phyloP scores from a whole-genome alignment of 495 filamentous ascomycete species.

The Neurospora sp. region DNA sequence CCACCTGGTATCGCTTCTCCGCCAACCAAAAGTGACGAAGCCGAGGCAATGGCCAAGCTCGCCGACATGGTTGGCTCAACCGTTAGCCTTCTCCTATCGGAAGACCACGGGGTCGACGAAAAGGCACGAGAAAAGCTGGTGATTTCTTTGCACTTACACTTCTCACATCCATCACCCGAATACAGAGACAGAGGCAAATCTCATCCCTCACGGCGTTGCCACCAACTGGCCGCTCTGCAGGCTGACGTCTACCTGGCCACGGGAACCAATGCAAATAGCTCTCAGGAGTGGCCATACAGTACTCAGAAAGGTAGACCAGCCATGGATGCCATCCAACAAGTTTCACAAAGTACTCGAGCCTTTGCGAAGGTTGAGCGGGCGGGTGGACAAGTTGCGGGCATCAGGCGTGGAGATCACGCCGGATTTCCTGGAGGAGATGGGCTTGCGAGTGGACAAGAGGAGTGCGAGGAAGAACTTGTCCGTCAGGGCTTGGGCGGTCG shows the following conservation, averaged over 20 bases:
- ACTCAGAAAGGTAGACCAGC: neutral
- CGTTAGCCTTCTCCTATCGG: neutral
- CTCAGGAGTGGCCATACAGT: neutral
- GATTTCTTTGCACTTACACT: neutral
- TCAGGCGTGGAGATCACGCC: neutral
- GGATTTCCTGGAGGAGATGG: constrained; percentile 5
- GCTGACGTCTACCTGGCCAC: neutral
- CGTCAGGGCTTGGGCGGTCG: constrained; percentile 16
- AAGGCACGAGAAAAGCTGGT: neutral
- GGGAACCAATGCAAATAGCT: neutral
- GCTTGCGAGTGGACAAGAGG: constrained; percentile 59
- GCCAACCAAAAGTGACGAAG: neutral
- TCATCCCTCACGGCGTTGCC: neutral
- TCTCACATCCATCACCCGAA: neutral
- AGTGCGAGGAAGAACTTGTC: constrained; percentile 53
- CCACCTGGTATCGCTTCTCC: neutral
- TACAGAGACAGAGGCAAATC: neutral
- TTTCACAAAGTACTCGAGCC: neutral
- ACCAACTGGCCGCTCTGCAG: neutral
- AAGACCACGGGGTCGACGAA: neutral
- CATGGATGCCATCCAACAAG: neutral
- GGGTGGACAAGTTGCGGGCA: neutral
- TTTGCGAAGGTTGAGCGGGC: neutral
- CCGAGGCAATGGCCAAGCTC: neutral
- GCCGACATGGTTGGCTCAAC: neutral